These are phyloP conservation scores for Zymoseptoria crescenta DNA, from an alignment of 2,329 filamentous ascomycete genomes.

Conservation along the genomic window DNA sequence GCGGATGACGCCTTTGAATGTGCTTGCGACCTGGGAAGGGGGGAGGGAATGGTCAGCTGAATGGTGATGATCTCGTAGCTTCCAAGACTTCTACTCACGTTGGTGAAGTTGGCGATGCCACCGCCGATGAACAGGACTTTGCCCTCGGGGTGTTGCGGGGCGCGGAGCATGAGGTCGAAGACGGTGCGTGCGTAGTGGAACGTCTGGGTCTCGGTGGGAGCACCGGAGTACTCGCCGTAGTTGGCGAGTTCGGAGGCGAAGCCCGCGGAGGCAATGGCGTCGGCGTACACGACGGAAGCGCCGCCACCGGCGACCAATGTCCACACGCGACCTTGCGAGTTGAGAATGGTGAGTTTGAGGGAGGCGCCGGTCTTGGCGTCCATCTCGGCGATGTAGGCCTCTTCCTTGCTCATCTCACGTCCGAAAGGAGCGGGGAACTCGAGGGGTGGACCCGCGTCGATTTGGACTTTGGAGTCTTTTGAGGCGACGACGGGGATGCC, in stretches of 20 bases:
- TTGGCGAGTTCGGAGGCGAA: conserved; percentile 96
- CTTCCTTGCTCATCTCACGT: conserved; percentile 96
- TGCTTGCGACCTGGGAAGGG: conserved; percentile 60
- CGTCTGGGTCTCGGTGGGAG: conserved; percentile 95
- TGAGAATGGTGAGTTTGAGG: conserved; percentile 94
- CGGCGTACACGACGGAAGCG: conserved; percentile 97
- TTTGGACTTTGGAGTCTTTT: conserved; percentile 68
- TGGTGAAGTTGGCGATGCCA: conserved; percentile 99
- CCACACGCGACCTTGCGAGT: conserved; percentile 87
- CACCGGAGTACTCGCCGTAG: conserved; percentile 99
- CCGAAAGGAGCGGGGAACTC: conserved; percentile 99
- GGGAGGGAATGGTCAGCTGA: conserved; percentile 9
- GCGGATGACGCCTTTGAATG: conserved; percentile 99
- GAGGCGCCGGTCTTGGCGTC: conserved; percentile 99
- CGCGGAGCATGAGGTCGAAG: conserved; percentile 92
- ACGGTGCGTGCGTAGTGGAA: conserved; percentile 98
- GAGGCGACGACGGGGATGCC: conserved; percentile 59
- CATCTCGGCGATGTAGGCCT: conserved; percentile 97
- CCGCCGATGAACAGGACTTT: conserved; percentile 99
- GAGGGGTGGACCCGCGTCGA: conserved; percentile 95
- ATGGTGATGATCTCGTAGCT: not conserved
- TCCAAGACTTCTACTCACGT: conserved; percentile 46
- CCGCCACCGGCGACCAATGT: conserved; percentile 97
- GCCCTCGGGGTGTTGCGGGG: conserved; percentile 75
- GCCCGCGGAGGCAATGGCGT: conserved; percentile 93